These are phyloP conservation scores for Leavenworthia alabamica DNA, from an alignment of 345 rosid genomes.

Conservation along the genomic window DNA sequence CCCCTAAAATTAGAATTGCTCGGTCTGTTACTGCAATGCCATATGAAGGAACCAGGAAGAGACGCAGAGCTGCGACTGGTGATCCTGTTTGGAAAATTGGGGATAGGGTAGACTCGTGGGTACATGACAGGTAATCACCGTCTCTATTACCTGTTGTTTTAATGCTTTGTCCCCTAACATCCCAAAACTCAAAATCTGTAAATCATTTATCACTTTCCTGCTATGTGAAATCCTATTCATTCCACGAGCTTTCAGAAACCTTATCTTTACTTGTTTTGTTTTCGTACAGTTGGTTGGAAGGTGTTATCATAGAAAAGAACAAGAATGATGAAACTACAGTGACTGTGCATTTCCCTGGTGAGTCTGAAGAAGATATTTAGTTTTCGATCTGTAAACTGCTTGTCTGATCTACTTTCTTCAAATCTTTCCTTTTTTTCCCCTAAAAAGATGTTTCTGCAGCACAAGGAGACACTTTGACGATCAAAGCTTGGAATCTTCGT, in stretches of 20 bases:
- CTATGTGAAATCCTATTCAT: neutral
- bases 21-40: slow-evolving; percentile 61
- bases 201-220: neutral
- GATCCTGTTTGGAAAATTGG: slow-evolving; percentile 81
- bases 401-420: neutral
- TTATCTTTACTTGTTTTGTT: slow-evolving; percentile 8
- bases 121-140: slow-evolving; percentile 75
- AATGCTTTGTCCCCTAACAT: neutral
- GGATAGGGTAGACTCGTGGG: slow-evolving; percentile 86
- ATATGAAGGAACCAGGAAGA: slow-evolving; percentile 90
- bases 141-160: neutral
- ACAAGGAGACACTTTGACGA: slow-evolving; percentile 49
- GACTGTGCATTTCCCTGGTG: slow-evolving; percentile 78
- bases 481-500: slow-evolving; percentile 79
- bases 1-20: slow-evolving; percentile 70
- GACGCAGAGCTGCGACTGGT: slow-evolving; percentile 74
- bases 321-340: slow-evolving; percentile 65
- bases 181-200: neutral
- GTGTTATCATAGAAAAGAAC: slow-evolving; percentile 72
- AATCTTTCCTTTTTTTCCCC: neutral
- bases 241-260: neutral
- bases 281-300: slow-evolving; percentile 91
- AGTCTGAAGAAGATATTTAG: slow-evolving; percentile 7
- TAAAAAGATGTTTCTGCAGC: slow-evolving; percentile 38
- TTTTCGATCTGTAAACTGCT: neutral